Conservation (phyloP, 2,329 filamentous ascomycete species). For the Didymella segeticola region DNA sequence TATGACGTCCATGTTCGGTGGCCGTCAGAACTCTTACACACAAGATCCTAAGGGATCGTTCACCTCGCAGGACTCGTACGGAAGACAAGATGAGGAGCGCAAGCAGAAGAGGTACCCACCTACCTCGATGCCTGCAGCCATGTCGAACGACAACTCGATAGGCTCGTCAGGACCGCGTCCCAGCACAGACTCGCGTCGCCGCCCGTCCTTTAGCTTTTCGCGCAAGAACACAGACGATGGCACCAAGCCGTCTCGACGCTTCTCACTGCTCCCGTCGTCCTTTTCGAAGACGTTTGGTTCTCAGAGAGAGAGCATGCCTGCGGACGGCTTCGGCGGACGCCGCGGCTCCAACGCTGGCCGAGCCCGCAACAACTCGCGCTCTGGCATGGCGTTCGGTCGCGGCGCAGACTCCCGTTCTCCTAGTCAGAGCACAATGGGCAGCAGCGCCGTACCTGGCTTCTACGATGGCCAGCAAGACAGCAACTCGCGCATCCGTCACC, state of each 20-base stretch:
- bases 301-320: constrained; percentile 45
- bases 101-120: constrained; percentile 81
- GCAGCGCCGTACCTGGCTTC: constrained; percentile 49
- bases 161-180: constrained; percentile 45
- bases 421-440: constrained; percentile 55
- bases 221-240: constrained; percentile 53
- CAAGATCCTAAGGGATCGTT: constrained; percentile 40
- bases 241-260: constrained; percentile 52
- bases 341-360: constrained; percentile 39
- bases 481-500: constrained; percentile 32
- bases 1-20: constrained; percentile 81
- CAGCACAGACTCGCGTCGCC: constrained; percentile 57
- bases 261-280: constrained; percentile 59
- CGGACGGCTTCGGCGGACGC: constrained; percentile 32
- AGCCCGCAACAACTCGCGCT: constrained; percentile 42
- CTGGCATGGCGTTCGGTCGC: constrained; percentile 53
- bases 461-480: constrained; percentile 51
- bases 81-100: constrained; percentile 56
- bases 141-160: constrained; percentile 64
- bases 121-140: constrained; percentile 83
- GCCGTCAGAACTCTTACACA: constrained; percentile 47
- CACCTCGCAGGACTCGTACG: constrained; percentile 55
- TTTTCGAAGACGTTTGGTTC: constrained; percentile 55
- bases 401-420: constrained; percentile 51
- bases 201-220: constrained; percentile 59